Conservation (phyloP, 192 early-diverging fungal genomes). For the Chytriomyces hyalinus region DNA sequence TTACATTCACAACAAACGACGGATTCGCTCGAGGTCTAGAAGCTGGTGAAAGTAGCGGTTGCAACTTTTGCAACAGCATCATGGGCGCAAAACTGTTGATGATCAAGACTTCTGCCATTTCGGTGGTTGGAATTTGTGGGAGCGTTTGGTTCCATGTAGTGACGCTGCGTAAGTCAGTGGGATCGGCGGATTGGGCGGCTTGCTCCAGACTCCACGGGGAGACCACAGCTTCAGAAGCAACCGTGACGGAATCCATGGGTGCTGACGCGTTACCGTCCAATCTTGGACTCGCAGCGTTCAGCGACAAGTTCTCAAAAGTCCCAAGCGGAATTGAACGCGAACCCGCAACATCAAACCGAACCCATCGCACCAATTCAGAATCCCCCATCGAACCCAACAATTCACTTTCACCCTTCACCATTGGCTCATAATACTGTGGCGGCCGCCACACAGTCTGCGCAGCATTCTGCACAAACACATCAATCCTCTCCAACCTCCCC, state of each 20-base stretch:
- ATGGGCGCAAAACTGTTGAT: slow-evolving; percentile 23
- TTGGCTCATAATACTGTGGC: slow-evolving; percentile 19
- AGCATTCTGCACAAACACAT: slow-evolving; percentile 31
- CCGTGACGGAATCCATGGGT: neutral
- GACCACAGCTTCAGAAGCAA: neutral
- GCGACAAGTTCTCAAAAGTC: neutral
- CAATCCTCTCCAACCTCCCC: neutral
- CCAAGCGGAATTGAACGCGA: neutral
- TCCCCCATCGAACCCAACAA: slow-evolving; percentile 1
- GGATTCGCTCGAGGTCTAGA: slow-evolving; percentile 14
- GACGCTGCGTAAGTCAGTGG: slow-evolving; percentile 7
- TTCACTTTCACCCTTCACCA: slow-evolving; percentile 30
- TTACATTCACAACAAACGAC: slow-evolving; percentile 32
- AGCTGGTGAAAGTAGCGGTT: slow-evolving; percentile 1
- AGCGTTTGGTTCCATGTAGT: slow-evolving; percentile 30
- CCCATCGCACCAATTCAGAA: neutral
- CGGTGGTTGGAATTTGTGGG: slow-evolving; percentile 11
- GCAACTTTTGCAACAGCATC: slow-evolving; percentile 17
- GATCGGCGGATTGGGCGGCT: neutral
- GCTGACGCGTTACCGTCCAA: slow-evolving; percentile 4
- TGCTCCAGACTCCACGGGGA: neutral
- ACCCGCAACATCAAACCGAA: slow-evolving; percentile 2
- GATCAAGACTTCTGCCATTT: slow-evolving; percentile 29
- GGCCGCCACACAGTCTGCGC: slow-evolving; percentile 37
- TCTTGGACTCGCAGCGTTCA: neutral